Conservation (phyloP, 371 early-diverging fungal genomes). For the Mucor sp. region DNA sequence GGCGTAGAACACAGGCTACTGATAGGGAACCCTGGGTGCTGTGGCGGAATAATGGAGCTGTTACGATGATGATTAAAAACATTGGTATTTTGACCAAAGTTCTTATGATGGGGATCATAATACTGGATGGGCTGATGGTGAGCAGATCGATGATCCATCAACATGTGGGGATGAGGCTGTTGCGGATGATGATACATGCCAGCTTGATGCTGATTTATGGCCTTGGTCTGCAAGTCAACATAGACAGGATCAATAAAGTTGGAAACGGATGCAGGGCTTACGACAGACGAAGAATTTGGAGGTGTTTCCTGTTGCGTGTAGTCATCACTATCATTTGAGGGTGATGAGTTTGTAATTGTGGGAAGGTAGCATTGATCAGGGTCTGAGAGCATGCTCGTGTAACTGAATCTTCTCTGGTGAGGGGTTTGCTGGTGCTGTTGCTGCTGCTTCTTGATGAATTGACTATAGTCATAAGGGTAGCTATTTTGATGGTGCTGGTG, state of each 20-base stretch:
- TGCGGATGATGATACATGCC: constrained; percentile 12
- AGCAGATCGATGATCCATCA: constrained; percentile 1
- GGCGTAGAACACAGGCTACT: constrained; percentile 5
- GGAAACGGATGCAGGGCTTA: constrained; percentile 10
- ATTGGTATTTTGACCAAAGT: constrained; percentile 12
- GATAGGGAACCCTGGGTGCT: background rate
- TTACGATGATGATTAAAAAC: background rate
- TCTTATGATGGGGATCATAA: constrained; percentile 17
- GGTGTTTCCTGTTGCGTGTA: constrained; percentile 22
- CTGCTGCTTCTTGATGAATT: constrained; percentile 14
- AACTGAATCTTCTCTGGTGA: constrained; percentile 42
- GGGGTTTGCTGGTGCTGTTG: constrained; percentile 16
- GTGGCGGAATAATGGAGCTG: constrained; percentile 1
- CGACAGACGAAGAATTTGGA: constrained; percentile 6
- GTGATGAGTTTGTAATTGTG: constrained; percentile 22
- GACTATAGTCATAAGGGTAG: constrained; percentile 12
- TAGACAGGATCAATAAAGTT: constrained; percentile 25
- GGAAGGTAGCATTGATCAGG: constrained; percentile 29
- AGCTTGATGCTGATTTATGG: background rate
- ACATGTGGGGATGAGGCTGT: background rate
- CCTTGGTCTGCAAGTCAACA: constrained; percentile 20
- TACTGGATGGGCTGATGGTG: constrained; percentile 14
- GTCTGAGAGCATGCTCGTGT: constrained; percentile 47
- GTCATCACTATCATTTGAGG: constrained; percentile 37
- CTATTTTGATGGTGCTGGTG: background rate